Base-by-base conservation (phyloP, 371 early-diverging fungal species). In the Mucor ambiguus region DNA sequence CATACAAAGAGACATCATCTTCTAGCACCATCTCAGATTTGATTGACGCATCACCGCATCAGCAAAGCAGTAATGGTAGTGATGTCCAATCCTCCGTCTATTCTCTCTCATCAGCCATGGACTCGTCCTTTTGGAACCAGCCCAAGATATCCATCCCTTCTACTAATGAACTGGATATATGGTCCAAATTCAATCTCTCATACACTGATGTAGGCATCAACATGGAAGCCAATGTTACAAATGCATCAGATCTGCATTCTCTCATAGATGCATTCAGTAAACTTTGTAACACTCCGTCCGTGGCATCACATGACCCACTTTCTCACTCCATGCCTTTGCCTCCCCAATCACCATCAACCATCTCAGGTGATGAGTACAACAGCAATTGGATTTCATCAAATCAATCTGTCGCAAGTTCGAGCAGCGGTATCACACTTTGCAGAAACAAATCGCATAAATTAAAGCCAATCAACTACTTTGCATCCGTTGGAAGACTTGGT, bases 391-490 rank as follows among this genome's bases (percentile, higher is more conserved):
- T 48, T 24, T 61, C 49, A 5, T 66, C 63, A 54, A 57, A 58
- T 32, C 46, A 60, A 46, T 70, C 70, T 29, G 68, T 67, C 16
- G 61, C 60, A 1, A 61, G 61, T 18, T 29, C 60, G 20, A 57
- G 32, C 7, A 68, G 63, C 12, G 63, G 68, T 33, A 68, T 71
- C 30, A 71, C 63, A 9, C 60, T 82, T 3, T 78, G 71, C 49
- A 74, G 80, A 37, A 82, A 82, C 33, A 79, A 72, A 61, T 71
- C 69, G 11, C 66, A 61, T 35, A 72, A 71, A 58, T 62, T 71
- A 24, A 72, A 73, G 32, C 79, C 82, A n/a, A 71, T 74, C 68
- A 82, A 82, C 38, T 76, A 76, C 20, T 76, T 78, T 60, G 73
- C 73, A 14, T 59, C 70, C 5, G 76, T 71, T 1, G 57, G 69